Evolutionary conservation across 2,329 filamentous ascomycete species (phyloP).

Genomic region (Ophioceras dolichostomum): DNA sequence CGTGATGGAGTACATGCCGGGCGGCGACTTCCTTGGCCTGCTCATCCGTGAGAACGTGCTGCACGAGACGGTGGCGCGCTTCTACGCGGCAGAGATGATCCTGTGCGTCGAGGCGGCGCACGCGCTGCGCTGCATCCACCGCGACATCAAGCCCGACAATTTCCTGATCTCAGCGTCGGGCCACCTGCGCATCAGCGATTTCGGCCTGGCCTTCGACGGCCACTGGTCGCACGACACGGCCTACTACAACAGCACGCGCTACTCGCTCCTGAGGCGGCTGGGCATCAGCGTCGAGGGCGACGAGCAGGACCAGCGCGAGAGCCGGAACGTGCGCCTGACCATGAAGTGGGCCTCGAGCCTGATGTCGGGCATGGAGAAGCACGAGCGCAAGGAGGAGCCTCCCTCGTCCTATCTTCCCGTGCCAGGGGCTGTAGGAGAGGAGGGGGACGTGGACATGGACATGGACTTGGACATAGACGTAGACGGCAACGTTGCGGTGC

Average conservation of each 20-base stretch:
- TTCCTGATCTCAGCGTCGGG: slow-evolving; percentile 82
- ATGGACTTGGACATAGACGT: neutral
- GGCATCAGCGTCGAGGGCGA: slow-evolving; percentile 66
- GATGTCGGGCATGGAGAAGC: slow-evolving; percentile 22
- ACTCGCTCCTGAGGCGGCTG: slow-evolving; percentile 65
- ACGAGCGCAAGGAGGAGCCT: slow-evolving; percentile 18
- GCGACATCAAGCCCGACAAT: slow-evolving; percentile 95
- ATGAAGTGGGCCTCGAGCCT: slow-evolving; percentile 27
- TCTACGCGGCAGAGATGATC: slow-evolving; percentile 93
- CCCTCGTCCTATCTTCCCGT: too few relatives aligned
- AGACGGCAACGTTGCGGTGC: neutral
- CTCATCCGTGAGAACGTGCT: slow-evolving; percentile 77
- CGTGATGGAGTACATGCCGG: slow-evolving; percentile 97
- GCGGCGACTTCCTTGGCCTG: slow-evolving; percentile 82
- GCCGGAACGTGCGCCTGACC: slow-evolving; percentile 20
- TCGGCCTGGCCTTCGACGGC: slow-evolving; percentile 88
- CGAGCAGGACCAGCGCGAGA: slow-evolving; percentile 50
- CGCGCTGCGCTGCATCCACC: slow-evolving; percentile 78
- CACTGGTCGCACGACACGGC: slow-evolving; percentile 86
- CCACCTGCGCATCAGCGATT: slow-evolving; percentile 92
- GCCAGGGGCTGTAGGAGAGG: too few relatives aligned
- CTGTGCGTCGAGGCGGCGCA: slow-evolving; percentile 89
- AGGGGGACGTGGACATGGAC: neutral
- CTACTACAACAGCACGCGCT: slow-evolving; percentile 76
- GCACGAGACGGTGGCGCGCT: slow-evolving; percentile 65